phyloP scores from a whole-genome alignment of 768 basidiomycete genomes.

The Russula sp. region DNA sequence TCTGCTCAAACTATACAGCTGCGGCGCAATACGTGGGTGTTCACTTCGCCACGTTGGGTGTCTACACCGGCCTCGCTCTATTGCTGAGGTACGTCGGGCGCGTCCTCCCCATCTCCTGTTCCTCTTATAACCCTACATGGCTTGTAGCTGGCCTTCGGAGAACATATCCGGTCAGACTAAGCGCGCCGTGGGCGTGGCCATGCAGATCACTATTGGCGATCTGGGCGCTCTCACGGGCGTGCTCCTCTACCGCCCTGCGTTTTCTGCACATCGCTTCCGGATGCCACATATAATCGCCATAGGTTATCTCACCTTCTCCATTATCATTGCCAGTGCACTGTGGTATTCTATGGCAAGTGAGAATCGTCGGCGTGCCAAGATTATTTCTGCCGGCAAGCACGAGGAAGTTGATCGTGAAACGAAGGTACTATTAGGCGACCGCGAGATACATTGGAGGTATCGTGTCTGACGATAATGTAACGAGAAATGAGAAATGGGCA shows the following conservation, averaged over 20 bases:
- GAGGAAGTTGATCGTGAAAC: conserved; percentile 21
- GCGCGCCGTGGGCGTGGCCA: conserved; percentile 51
- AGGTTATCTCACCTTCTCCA: conserved; percentile 48
- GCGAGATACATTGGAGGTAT: conserved; percentile 23
- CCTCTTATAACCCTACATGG: background rate
- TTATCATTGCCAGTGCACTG: conserved; percentile 37
- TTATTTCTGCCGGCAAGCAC: conserved; percentile 19
- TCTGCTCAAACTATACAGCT: conserved; percentile 27
- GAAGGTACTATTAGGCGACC: conserved; percentile 27
- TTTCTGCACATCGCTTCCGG: conserved; percentile 40
- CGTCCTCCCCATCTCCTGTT: background rate
- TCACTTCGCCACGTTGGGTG: conserved; percentile 46
- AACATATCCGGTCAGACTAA: conserved; percentile 66
- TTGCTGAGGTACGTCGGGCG: conserved; percentile 39
- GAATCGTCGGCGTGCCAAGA: conserved; percentile 38
- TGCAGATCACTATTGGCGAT: conserved; percentile 59
- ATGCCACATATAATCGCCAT: conserved; percentile 53
- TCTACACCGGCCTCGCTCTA: conserved; percentile 52
- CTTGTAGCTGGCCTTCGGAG: conserved; percentile 46
- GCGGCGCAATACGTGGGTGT: conserved; percentile 52
- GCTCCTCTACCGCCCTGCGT: conserved; percentile 46
- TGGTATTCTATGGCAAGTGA: conserved; percentile 44
- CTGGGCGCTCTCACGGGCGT: conserved; percentile 54
- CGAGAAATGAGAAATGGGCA: background rate
- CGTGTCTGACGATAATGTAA: background rate